Evolutionary conservation across 2,329 filamentous ascomycete species (phyloP).

Genomic region (Penicillium sp.): DNA sequence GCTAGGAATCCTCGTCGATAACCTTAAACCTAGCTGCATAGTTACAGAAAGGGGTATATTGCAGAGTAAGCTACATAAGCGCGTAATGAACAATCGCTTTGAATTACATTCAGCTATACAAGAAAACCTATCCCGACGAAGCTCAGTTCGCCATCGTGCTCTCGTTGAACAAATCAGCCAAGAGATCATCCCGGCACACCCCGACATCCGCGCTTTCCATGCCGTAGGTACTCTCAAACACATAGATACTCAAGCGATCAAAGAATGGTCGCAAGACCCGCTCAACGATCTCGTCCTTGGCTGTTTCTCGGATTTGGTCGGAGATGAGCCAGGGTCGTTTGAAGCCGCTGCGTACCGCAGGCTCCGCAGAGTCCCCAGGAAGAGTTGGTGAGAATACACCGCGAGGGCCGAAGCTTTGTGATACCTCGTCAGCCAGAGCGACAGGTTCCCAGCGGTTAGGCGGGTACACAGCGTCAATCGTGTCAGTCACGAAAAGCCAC

Average conservation of each 20-base stretch:
- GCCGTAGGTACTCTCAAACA: slow-evolving; percentile 89
- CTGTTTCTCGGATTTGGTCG: slow-evolving; percentile 54
- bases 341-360: slow-evolving; percentile 25
- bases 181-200: slow-evolving; percentile 62
- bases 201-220: slow-evolving; percentile 71
- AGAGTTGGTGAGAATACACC: slow-evolving; percentile 27
- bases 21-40: background rate
- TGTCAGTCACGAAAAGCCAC: slow-evolving; percentile 97
- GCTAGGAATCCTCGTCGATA: background rate
- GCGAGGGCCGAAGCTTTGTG: slow-evolving; percentile 67
- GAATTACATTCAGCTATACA: slow-evolving; percentile 15
- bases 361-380: slow-evolving; percentile 32
- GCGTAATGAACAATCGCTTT: slow-evolving; percentile 5
- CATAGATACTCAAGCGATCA: slow-evolving; percentile 85
- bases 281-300: slow-evolving; percentile 65
- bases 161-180: slow-evolving; percentile 80
- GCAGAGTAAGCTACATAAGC: slow-evolving; percentile 4
- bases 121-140: background rate
- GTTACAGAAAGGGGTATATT: slow-evolving; percentile 1
- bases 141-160: slow-evolving; percentile 53
- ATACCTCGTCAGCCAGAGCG: slow-evolving; percentile 81
- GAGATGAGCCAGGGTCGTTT: slow-evolving; percentile 47
- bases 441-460: slow-evolving; percentile 67
- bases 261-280: slow-evolving; percentile 86
- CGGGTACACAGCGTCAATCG: slow-evolving; percentile 91